Evolutionary conservation across 805 yeast species (phyloP), one percentile per base, ranked within the genome.

Genomic region (Blastobotrys peoriensis): DNA sequence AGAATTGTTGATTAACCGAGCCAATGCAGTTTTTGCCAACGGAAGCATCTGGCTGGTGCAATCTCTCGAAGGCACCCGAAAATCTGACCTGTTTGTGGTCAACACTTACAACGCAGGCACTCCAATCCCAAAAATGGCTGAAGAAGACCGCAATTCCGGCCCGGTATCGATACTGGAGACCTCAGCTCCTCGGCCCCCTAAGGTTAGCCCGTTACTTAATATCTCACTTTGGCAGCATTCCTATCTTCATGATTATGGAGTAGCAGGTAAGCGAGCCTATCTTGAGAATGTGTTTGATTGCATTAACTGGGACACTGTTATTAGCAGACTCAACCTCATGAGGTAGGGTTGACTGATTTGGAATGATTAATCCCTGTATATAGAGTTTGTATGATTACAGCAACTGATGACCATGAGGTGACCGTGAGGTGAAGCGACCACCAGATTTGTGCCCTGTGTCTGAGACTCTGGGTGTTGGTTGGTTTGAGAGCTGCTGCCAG

Each of bases 21-120:
- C 88, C 13, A 66, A 70, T 37, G 76, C 86, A 8, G 79, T 86
- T 54, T 82, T 86, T 52, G 98, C 98, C 42, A 94, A 88, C 63
- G 98, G 98, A 2, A 79, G 73, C 58, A 81, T 88, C n/a, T 93
- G 98, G 98, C 69, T 93, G 20, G 83, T 91, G 34, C 41, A 41
- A 6, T 10, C 43, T 15, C 18, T n/a, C 21, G 86, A 86, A 39
- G 28, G 36, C 38, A 61, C 68, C 66, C 53, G 51, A 27, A 45
- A 47, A 17, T 42, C 55, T 23, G 37, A 70, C 19, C 69, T 87
- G 52, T 80, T 78, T 35, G 70, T 93, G 4, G 68, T 88, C 47
- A 91, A 91, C 70, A 88, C 98, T 6, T 93, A 91, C 67, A 87
- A 88, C 61, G 79, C 86, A 34, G 97, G 97, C n/a, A 73, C 85